Percentiles rank a stretch among this genome's conserved stretches.
These are phyloP conservation scores for Haematococcus sp. DNA, from an alignment of 139 green algal genomes.

Conservation along the genomic window DNA sequence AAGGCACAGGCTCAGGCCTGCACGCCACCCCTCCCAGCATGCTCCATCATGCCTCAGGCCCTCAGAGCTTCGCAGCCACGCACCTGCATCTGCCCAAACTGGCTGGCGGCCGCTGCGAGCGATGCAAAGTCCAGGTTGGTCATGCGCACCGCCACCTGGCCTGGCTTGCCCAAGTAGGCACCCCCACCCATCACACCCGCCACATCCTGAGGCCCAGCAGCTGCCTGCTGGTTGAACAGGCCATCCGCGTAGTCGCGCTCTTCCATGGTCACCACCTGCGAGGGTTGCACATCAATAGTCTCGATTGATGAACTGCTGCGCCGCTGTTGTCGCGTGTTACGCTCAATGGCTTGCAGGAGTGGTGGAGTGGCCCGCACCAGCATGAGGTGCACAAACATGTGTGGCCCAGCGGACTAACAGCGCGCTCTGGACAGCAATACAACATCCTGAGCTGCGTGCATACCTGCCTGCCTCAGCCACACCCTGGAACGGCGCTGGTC, in stretches of 20 bases:
- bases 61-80: not conserved
- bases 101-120: slow-evolving; percentile 1
- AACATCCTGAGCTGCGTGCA: no score
- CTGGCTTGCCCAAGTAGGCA: not conserved
- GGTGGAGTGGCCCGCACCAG: no score
- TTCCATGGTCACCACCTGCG: slow-evolving; percentile 39
- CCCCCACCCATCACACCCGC: not conserved
- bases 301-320: no score
- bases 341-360: no score
- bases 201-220: not conserved
- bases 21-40: no score
- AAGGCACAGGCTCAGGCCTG: no score
- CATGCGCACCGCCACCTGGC: slow-evolving; percentile 1
- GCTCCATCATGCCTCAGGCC: no score
- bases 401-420: not conserved
- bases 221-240: slow-evolving; percentile 16
- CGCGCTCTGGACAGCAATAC: no score
- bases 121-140: slow-evolving; percentile 11
- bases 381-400: not conserved
- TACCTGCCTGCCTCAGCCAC: no score
- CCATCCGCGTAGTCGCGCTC: slow-evolving; percentile 43
- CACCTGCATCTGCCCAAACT: slow-evolving; percentile 1
- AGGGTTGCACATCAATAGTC: no score
- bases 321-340: no score
- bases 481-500: no score